Conservation (phyloP, 2,329 filamentous ascomycete genomes). For the Penicillium sp. region DNA sequence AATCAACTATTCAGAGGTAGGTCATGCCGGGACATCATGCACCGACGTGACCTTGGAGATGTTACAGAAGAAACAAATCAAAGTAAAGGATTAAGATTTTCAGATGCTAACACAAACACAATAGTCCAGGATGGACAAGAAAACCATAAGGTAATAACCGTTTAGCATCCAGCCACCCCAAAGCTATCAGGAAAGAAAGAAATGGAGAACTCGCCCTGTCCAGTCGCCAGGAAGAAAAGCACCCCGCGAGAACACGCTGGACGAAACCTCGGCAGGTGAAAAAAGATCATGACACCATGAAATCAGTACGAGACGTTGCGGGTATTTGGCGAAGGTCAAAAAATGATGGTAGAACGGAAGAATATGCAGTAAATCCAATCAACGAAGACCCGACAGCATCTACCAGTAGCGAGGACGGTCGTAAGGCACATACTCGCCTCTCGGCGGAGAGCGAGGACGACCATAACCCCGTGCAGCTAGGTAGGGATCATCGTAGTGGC, state of each 20-base stretch:
- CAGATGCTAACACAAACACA: conserved; percentile 3
- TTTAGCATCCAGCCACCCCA: background rate
- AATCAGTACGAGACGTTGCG: conserved; percentile 23
- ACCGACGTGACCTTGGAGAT: background rate
- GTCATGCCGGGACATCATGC: no score
- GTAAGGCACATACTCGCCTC: conserved; percentile 43
- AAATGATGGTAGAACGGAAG: conserved; percentile 19
- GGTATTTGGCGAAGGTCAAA: conserved; percentile 20
- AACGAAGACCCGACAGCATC: conserved; percentile 12
- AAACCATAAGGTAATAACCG: background rate
- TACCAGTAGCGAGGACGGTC: conserved; percentile 48
- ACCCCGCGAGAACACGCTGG: conserved; percentile 11
- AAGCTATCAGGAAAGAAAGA: conserved; percentile 1
- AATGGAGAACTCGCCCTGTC: conserved; percentile 2
- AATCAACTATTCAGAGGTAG: background rate
- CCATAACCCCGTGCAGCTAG: conserved; percentile 55
- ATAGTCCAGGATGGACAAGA: background rate
- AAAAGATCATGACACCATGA: conserved; percentile 19
- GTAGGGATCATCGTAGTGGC: conserved; percentile 60
- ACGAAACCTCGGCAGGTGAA: conserved; percentile 14
- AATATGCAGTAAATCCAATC: conserved; percentile 4
- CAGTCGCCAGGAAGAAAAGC: conserved; percentile 9
- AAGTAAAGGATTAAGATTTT: background rate
- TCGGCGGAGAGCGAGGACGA: conserved; percentile 45
- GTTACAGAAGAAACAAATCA: background rate